phyloP scores from a whole-genome alignment of 768 basidiomycete species.

The Suillus lakei region DNA sequence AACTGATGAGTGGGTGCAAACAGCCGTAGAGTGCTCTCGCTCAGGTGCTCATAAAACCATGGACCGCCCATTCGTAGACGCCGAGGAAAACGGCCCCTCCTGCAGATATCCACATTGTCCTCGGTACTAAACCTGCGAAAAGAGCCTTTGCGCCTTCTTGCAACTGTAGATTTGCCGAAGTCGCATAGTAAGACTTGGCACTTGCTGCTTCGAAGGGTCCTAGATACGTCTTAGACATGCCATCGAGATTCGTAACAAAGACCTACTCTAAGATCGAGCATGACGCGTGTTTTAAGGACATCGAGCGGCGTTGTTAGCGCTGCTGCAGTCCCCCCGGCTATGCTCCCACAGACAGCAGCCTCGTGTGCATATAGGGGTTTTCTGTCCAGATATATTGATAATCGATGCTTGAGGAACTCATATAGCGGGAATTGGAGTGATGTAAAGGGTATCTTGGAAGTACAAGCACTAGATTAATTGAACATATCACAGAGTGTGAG shows the following conservation, averaged over 20 bases:
- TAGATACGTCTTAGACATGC: conserved; percentile 26
- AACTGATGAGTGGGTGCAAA: conserved; percentile 14
- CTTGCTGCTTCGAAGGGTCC: conserved; percentile 52
- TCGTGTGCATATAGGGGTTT: conserved; percentile 70
- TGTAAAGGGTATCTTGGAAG: conserved; percentile 89
- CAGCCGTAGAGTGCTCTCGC: neutral
- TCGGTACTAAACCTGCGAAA: conserved; percentile 86
- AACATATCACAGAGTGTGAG: neutral
- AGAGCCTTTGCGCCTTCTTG: conserved; percentile 76
- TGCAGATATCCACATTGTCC: conserved; percentile 95
- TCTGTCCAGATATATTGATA: conserved; percentile 58
- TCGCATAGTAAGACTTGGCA: conserved; percentile 61
- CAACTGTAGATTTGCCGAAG: conserved; percentile 68
- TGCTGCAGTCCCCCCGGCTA: conserved; percentile 91
- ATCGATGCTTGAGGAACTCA: conserved; percentile 76
- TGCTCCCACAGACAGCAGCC: conserved; percentile 87
- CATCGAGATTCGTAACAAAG: neutral
- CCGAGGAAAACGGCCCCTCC: conserved; percentile 98
- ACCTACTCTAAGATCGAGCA: conserved; percentile 87
- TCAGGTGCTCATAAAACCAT: conserved; percentile 44
- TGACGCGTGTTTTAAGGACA: conserved; percentile 95
- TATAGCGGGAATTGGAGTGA: conserved; percentile 96
- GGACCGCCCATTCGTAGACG: conserved; percentile 86
- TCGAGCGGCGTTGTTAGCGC: conserved; percentile 93
- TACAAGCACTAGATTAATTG: conserved; percentile 15